phyloP scores from a whole-genome alignment of 768 basidiomycete species.

The Lentinula detonsa region DNA sequence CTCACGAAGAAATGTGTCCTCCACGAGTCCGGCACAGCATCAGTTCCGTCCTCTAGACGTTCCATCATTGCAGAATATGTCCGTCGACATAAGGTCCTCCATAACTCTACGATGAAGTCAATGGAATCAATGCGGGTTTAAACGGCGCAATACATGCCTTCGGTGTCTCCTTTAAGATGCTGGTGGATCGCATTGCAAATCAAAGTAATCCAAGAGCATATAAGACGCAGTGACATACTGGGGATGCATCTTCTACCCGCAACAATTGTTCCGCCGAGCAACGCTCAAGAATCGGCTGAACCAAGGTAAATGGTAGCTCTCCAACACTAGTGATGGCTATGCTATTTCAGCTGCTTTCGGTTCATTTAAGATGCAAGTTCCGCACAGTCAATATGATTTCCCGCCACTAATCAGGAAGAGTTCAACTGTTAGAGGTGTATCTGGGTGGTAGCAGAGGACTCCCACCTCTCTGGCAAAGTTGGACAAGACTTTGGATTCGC shows the following conservation, averaged over 20 bases:
- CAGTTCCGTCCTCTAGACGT: conserved; percentile 32
- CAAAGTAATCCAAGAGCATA: not conserved
- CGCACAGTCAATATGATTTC: conserved; percentile 57
- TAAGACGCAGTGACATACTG: conserved; percentile 38
- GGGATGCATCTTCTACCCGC: conserved; percentile 62
- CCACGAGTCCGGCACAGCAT: conserved; percentile 56
- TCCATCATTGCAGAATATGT: conserved; percentile 51
- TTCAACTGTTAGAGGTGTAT: conserved; percentile 8
- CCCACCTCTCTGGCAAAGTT: conserved; percentile 71
- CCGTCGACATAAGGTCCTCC: conserved; percentile 59
- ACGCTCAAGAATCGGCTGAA: conserved; percentile 68
- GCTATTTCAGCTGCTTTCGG: conserved; percentile 2
- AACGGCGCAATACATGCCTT: conserved; percentile 30
- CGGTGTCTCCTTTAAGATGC: conserved; percentile 51
- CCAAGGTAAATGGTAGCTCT: conserved; percentile 54
- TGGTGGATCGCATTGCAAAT: conserved; percentile 16
- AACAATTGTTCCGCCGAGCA: conserved; percentile 68
- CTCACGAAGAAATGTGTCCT: conserved; percentile 64
- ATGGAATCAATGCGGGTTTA: conserved; percentile 6
- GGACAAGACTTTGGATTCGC: conserved; percentile 57
- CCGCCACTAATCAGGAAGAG: conserved; percentile 39
- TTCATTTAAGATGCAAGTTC: not conserved
- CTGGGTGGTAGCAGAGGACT: not conserved
- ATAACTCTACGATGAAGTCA: conserved; percentile 42
- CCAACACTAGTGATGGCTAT: conserved; percentile 64